Base-by-base conservation (phyloP, 176 grass and related monocot species). In the Puccinellia tenuiflora region DNA sequence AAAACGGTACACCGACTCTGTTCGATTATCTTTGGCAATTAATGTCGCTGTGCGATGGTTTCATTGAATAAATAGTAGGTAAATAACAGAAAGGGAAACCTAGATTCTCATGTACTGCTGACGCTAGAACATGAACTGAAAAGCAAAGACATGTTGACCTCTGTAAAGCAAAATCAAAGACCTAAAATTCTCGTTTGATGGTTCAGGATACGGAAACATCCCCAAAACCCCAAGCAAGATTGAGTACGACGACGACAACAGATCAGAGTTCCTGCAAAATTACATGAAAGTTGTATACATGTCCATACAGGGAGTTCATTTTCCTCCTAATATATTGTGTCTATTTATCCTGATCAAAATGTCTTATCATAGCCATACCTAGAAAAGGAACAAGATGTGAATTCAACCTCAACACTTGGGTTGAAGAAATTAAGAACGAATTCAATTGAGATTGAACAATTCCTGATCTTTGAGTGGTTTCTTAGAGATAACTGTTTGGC, bases 1-100 rank as follows among this genome's bases (percentile, higher is more conserved):
- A 97, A 84, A 97, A 97, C 55, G 95, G 92, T 94, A 92, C 5
- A n/a, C 3, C 21, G 9, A 26, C 55, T 11, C 53, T 59, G 9
- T 59, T 59, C 2, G 55, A 59, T 21, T 59, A 20, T 21, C 18
- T 52, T 52, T 52, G 5, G 46, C 2, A 48, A 48, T 17, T 5
- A 5, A 48, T 15, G 2, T 47, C 12, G 13, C 13, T 14, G 0
- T 43, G 40, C 9, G 9, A 1, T 6, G 9, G 40, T 43, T 43
- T 43, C 40, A 20, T 52, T 20, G 12, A 52, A 20, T 20, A 52
- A 52, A 6, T 7, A 52, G 48, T 52, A 54, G 20, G 54, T 7
- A 52, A 52, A 52, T 17, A 12, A 24, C 10, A 24, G 21, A 13
- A 18, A 25, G 21, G 5, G 18, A 17, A 24, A 53, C 14, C 11